These are phyloP conservation scores for Linum trigynum DNA, from an alignment of 345 rosid genomes.

Conservation along the genomic window DNA sequence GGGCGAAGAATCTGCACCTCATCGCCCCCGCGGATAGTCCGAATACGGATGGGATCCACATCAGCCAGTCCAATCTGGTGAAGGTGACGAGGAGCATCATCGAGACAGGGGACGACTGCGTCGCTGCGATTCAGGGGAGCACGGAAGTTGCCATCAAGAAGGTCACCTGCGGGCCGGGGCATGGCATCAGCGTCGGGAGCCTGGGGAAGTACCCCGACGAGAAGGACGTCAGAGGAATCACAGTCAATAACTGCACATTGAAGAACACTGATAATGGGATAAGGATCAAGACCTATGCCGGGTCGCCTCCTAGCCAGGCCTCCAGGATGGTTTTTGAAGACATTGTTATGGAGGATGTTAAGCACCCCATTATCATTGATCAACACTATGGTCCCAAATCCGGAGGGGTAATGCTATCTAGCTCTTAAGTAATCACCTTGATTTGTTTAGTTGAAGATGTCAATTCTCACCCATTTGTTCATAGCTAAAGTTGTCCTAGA, in stretches of 20 bases:
- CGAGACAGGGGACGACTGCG: slow-evolving; percentile 62
- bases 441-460: not conserved
- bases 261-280: slow-evolving; percentile 45
- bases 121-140: slow-evolving; percentile 54
- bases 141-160: slow-evolving; percentile 32
- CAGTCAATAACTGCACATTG: slow-evolving; percentile 42
- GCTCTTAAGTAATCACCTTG: not conserved
- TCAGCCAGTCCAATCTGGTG: slow-evolving; percentile 46
- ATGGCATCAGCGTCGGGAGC: slow-evolving; percentile 71
- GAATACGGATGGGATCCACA: slow-evolving; percentile 64
- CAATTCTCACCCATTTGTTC: too few relatives aligned
- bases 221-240: slow-evolving; percentile 41
- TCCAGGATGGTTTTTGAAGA: slow-evolving; percentile 32
- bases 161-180: slow-evolving; percentile 69
- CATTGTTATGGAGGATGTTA: slow-evolving; percentile 42
- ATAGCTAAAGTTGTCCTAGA: too few relatives aligned
- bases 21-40: slow-evolving; percentile 45
- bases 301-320: slow-evolving; percentile 39
- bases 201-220: slow-evolving; percentile 54
- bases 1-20: slow-evolving; percentile 18
- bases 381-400: slow-evolving; percentile 34
- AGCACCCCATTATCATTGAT: slow-evolving; percentile 59
- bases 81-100: slow-evolving; percentile 31
- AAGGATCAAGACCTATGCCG: slow-evolving; percentile 63
- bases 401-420: slow-evolving; percentile 13